Conservation (phyloP, 352 stramenopile genomes). For the Plasmopara halstedii region DNA sequence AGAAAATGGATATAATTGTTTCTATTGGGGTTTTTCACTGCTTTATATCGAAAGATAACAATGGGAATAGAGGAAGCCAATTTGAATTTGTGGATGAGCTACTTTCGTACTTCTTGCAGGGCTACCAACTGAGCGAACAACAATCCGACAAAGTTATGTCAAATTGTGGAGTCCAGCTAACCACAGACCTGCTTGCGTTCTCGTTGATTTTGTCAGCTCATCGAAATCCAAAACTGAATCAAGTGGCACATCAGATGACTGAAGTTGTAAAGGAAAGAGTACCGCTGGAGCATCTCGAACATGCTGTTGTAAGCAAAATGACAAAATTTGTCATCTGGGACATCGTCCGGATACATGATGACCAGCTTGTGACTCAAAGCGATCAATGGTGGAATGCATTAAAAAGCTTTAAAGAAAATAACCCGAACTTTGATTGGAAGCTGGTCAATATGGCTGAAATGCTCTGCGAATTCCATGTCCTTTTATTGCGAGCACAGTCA, state of each 20-base stretch:
- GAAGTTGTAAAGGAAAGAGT: constrained; percentile 40
- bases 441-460: constrained; percentile 55
- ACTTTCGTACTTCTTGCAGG: constrained; percentile 14
- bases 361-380: constrained; percentile 18
- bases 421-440: constrained; percentile 53
- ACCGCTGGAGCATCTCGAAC: constrained; percentile 37
- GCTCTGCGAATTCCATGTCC: constrained; percentile 49
- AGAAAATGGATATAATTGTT: constrained; percentile 47
- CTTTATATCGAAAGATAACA: constrained; percentile 20
- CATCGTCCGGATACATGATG: constrained; percentile 23
- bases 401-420: constrained; percentile 58
- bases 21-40: constrained; percentile 36
- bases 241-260: constrained; percentile 36
- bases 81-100: constrained; percentile 37
- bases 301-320: constrained; percentile 57
- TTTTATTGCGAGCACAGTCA: constrained; percentile 34
- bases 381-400: constrained; percentile 43
- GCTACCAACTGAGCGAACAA: not conserved
- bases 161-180: constrained; percentile 45
- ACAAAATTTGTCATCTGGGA: constrained; percentile 52
- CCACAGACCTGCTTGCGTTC: constrained; percentile 62
- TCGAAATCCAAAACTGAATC: constrained; percentile 24
- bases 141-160: constrained; percentile 5
- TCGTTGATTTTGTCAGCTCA: constrained; percentile 42
- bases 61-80: constrained; percentile 1